Conservation (phyloP, 208 protist species). For the Herpetomonas samuelpessoai region DNA sequence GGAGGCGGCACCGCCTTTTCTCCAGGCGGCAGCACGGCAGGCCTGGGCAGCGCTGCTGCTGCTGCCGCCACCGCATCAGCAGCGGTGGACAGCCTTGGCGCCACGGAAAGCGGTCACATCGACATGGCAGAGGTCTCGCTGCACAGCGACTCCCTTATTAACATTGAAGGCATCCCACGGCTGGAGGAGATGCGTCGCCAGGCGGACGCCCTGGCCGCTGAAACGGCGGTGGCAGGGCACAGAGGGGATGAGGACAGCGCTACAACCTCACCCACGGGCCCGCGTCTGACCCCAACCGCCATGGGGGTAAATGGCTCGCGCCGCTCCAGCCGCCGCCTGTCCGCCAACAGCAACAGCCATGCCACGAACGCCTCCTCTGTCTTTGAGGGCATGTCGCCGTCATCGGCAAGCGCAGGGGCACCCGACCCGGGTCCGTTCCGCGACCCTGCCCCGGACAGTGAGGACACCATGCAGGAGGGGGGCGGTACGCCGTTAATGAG, state of each 20-base stretch:
- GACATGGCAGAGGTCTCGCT: slow-evolving; percentile 1
- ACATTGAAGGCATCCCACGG: slow-evolving; percentile 41
- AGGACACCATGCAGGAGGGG: too few species aligned
- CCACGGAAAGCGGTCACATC: neutral
- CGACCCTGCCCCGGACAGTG: too few species aligned
- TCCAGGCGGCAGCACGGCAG: neutral
- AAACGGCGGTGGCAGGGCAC: neutral
- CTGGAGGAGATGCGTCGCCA: slow-evolving; percentile 25
- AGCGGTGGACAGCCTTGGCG: neutral
- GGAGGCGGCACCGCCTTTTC: neutral
- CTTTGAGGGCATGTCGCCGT: too few species aligned
- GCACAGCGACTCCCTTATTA: slow-evolving; percentile 44
- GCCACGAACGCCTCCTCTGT: neutral
- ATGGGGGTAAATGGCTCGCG: neutral
- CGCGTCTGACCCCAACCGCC: neutral
- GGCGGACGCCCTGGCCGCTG: slow-evolving; percentile 5
- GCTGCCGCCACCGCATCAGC: neutral
- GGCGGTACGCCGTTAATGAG: too few species aligned
- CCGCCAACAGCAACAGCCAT: neutral
- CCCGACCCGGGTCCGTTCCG: neutral
- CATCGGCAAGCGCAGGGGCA: neutral
- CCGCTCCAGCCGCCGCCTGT: neutral
- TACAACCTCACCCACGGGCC: neutral
- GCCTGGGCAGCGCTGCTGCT: neutral
- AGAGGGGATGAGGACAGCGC: slow-evolving; percentile 5